Percentiles rank a stretch among this genome's conserved stretches.
These are phyloP conservation scores for Globisporangium megalacanthum DNA, from an alignment of 352 stramenopile species.

Conservation along the genomic window DNA sequence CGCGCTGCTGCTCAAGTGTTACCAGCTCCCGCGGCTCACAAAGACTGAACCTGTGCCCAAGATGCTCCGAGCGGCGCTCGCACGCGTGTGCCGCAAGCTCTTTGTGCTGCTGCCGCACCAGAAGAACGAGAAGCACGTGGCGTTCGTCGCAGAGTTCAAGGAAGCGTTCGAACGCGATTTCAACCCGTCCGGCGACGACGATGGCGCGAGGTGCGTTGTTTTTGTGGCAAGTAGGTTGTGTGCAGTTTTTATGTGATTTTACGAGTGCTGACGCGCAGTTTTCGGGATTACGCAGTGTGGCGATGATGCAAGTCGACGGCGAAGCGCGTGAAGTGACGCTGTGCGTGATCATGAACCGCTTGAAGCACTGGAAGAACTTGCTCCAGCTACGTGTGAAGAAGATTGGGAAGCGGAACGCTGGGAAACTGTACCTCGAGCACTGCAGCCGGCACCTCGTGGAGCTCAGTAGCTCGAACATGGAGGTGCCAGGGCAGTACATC, in stretches of 20 bases:
- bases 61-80: conserved; percentile 87
- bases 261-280: neutral
- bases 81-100: conserved; percentile 91
- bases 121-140: conserved; percentile 85
- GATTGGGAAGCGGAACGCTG: conserved; percentile 58
- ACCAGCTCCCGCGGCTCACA: conserved; percentile 78
- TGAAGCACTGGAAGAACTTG: conserved; percentile 90
- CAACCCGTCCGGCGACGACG: conserved; percentile 27
- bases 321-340: conserved; percentile 40
- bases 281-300: neutral
- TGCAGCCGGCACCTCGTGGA: conserved; percentile 88
- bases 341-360: conserved; percentile 82
- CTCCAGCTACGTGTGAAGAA: conserved; percentile 81
- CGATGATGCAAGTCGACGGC: conserved; percentile 15
- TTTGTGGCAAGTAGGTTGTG: neutral
- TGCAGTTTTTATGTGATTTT: neutral
- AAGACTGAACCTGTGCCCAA: conserved; percentile 78
- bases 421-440: conserved; percentile 77
- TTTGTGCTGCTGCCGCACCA: conserved; percentile 81
- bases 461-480: conserved; percentile 82
- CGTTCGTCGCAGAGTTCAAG: conserved; percentile 88
- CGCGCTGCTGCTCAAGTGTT: conserved; percentile 93
- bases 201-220: conserved; percentile 12
- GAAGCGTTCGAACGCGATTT: conserved; percentile 84
- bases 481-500: conserved; percentile 91